These are phyloP conservation scores for Penstemon barbatus DNA, from an alignment of 257 asterid genomes.

Conservation along the genomic window DNA sequence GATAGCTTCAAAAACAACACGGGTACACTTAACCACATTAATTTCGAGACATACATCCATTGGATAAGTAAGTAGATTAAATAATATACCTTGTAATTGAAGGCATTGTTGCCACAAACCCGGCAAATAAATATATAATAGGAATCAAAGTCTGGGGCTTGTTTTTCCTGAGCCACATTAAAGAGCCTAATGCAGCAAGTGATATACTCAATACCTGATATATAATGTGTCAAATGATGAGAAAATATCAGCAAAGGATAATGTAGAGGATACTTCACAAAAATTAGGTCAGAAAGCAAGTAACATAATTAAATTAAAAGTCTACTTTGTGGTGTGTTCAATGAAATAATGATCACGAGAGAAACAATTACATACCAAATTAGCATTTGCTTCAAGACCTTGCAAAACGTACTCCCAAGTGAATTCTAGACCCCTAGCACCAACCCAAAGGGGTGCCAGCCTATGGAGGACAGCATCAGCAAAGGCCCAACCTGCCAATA, in stretches of 20 bases:
- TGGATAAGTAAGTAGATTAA: neutral
- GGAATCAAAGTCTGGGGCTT: slow-evolving; percentile 94
- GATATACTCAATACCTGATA: slow-evolving; percentile 83
- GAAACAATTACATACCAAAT: slow-evolving; percentile 54
- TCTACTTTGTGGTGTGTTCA: neutral
- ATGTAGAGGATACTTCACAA: neutral
- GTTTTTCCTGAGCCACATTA: slow-evolving; percentile 96
- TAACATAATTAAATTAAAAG: neutral
- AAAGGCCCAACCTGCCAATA: slow-evolving; percentile 92
- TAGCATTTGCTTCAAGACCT: slow-evolving; percentile 95
- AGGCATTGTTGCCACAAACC: slow-evolving; percentile 93
- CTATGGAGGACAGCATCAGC: slow-evolving; percentile 97
- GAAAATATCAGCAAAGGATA: neutral
- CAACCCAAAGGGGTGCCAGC: slow-evolving; percentile 97
- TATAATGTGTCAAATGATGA: slow-evolving; percentile 4
- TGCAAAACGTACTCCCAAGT: slow-evolving; percentile 94
- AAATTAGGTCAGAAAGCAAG: neutral
- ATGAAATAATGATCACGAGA: slow-evolving; percentile 4
- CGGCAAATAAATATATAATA: slow-evolving; percentile 80
- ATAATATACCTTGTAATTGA: slow-evolving; percentile 69
- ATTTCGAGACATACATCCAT: neutral
- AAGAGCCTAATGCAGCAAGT: slow-evolving; percentile 87
- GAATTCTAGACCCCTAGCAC: slow-evolving; percentile 93
- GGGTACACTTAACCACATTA: neutral
- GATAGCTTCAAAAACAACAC: slow-evolving; percentile 55